Evolutionary conservation across 176 grass and related monocot genomes (phyloP).

Genomic region (Cenchrus americanus): DNA sequence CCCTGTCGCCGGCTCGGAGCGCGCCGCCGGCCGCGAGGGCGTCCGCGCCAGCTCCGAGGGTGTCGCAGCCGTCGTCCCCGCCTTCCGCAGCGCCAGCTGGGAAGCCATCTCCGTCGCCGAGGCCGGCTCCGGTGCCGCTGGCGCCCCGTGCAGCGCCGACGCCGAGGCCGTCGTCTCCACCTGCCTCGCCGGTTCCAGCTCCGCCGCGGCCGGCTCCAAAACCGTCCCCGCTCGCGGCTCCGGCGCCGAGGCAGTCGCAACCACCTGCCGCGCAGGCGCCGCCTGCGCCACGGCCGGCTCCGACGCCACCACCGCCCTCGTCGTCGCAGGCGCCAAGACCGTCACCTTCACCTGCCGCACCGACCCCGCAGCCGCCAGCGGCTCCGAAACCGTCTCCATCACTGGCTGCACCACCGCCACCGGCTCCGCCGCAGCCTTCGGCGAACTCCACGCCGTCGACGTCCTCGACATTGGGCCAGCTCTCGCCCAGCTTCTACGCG

Average conservation of each 20-base stretch:
- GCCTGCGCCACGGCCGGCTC: neutral
- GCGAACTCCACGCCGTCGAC: conserved; percentile 25
- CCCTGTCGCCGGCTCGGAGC: conserved; percentile 1
- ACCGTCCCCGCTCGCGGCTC: neutral
- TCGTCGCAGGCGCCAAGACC: neutral
- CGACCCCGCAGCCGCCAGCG: neutral
- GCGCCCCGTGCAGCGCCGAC: neutral
- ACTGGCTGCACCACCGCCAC: neutral
- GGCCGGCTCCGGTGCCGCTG: neutral
- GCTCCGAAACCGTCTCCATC: neutral
- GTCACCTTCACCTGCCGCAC: neutral
- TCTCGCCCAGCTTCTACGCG: conserved; percentile 74
- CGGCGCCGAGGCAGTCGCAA: neutral
- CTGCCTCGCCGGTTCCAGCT: neutral
- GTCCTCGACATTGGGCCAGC: conserved; percentile 41
- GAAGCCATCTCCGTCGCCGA: conserved; percentile 5
- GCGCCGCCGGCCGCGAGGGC: neutral
- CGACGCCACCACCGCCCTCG: neutral
- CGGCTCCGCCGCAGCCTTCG: conserved; percentile 2
- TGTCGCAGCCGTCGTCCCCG: conserved; percentile 3
- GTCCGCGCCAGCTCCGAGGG: conserved; percentile 2
- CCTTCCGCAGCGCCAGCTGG: neutral
- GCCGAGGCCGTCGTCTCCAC: neutral
- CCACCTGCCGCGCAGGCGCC: neutral
- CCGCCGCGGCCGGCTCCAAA: neutral